Base-by-base conservation (phyloP, 208 protist genomes). In the Porcisia hertigi region DNA sequence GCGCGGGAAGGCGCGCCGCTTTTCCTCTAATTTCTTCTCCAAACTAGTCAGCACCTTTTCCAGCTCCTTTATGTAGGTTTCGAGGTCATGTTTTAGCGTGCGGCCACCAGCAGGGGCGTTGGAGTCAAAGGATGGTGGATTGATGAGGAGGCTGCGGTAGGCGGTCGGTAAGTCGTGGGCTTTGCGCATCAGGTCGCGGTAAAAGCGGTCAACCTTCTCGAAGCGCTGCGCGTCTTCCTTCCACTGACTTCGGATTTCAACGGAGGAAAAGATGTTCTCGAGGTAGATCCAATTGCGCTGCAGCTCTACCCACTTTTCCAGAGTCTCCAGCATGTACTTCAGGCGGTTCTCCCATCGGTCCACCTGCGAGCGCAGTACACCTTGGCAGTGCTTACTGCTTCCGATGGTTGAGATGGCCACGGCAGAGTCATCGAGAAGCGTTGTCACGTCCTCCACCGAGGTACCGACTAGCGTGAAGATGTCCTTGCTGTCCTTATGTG, bases 271-370 rank as follows among this genome's bases (percentile, higher is more conserved):
- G 66, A 99, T 99, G 71, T 97, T 97, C 80, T 99, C 97, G 49
- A 98, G 89, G 84, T 98, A 98, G 75, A 99, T 96, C 98, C 98
- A 99, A 74, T 94, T 97, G 49, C 97, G 88, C 91, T 99, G 98
- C 65, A 98, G 93, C 71, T 94, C 92, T 20, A 98, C 89, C 96
- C 97, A 98, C 63, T 92, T 88, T 58, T 99, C 96, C 30, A 99
- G 86, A 8, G 95, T 98, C 52, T 97, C 95, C 67, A 95, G 86
- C 83, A 98, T 98, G 81, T 99, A 97, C 52, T 84, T 83, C 25
- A 99, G 88, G 20, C 96, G 86, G 72, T 87, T 82, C 72, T 99
- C 95, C 98, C 97, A 99, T 55, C 98, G 88, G 36, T 99, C 97
- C 62, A 99, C 97, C 76, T 97, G 92, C 52, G 87, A 88, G 53